Evolutionary conservation across 1,284 basidiomycete genomes (phyloP), one percentile per base, ranked within the genome.

Genomic region (Porodaedalea pini): DNA sequence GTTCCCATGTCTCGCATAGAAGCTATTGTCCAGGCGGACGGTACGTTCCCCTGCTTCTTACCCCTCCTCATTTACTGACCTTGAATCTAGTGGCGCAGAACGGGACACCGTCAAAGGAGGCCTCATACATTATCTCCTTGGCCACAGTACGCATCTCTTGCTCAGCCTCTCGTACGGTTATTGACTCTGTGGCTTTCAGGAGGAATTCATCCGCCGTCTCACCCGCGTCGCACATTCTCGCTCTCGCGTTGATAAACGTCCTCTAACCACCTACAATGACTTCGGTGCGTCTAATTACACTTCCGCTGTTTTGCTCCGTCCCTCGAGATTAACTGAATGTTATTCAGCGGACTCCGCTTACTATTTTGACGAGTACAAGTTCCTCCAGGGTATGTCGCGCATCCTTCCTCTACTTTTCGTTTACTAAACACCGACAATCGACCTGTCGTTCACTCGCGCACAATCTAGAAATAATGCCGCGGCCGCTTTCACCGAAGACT

Each of bases 161-260:
- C n/a, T 43, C 19, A 51, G 36, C 45, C 47, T 37, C 40, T 31
- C 27, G 43, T 57, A 6, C 50, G 36, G 21, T 47, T 47, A 8
- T 50, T 51, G 43, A 58, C 51, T 43, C 47, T 15, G 37, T 44
- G 27, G 32, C 37, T 39, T 60, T 19, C 66, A 90, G 88, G 88
- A 90, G 69, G 86, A 89, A 65, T 90, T 90, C 67, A 80, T 90
- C 52, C 88, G 86, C 69, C 76, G 80, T 41, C 73, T 90, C 62
- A 74, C 78, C 4, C 77, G 78, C 66, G 81, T 82, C 23, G 83
- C 82, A 10, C 77, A 85, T 58, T 73, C 75, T 54, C 77, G 82
- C 64, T 83, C 86, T 32, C 72, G 69, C 57, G 69, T 72, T 19
- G 77, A 82, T 48, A 74, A 74, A 57, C 78, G 85, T 59, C 77